A percentile compares a stretch with the other conserved stretches of the same genome.
Conservation (phyloP, 371 early-diverging fungal genomes). For the Circinella minor region DNA sequence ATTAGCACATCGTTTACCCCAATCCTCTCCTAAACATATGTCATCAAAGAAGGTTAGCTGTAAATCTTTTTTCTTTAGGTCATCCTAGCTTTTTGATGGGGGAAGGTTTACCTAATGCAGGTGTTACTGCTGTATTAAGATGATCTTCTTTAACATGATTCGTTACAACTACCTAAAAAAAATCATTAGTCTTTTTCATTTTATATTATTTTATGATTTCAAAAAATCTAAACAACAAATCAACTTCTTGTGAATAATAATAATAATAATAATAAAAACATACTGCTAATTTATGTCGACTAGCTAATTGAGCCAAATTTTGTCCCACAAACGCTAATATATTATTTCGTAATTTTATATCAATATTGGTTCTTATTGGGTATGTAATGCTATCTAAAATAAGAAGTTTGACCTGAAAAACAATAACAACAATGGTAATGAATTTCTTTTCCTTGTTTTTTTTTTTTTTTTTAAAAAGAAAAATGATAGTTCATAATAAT, state of each 20-base stretch:
- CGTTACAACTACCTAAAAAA: conserved; percentile 17
- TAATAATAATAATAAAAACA: background rate
- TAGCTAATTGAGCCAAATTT: conserved; percentile 49
- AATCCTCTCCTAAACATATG: conserved; percentile 3
- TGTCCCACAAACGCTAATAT: conserved; percentile 55
- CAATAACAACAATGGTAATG: background rate
- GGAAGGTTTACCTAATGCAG: conserved; percentile 16
- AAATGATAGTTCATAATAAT: background rate
- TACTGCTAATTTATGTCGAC: conserved; percentile 56
- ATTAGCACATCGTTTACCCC: conserved; percentile 18
- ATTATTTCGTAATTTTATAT: conserved; percentile 46
- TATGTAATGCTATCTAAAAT: conserved; percentile 71
- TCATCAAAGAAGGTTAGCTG: no score
- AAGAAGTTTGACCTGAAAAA: conserved; percentile 57
- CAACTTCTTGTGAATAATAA: no score
- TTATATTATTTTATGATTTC: no score
- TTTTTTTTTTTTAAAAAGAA: no score
- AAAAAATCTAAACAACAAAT: no score
- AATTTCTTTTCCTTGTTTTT: background rate
- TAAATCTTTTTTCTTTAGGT: background rate
- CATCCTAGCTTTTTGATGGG: no score
- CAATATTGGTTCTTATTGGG: conserved; percentile 62
- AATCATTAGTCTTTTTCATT: background rate
- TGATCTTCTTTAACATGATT: conserved; percentile 20
- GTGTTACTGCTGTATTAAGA: conserved; percentile 15